These are phyloP conservation scores for Neurospora hispaniola DNA, from an alignment of 495 filamentous ascomycete species.

Conservation along the genomic window DNA sequence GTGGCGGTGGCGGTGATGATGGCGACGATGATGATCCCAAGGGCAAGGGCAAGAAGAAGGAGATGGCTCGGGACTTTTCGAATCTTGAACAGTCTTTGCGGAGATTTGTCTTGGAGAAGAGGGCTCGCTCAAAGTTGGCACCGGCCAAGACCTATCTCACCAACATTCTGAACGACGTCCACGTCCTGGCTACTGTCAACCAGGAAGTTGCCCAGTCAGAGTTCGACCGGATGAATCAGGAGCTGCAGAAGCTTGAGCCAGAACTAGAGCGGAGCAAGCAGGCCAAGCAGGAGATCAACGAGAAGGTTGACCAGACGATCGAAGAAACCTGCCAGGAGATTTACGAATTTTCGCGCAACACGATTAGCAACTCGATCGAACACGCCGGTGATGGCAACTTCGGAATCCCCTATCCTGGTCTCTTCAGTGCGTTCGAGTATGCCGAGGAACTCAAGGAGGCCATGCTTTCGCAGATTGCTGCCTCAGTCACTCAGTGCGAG, in stretches of 20 bases:
- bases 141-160: constrained; percentile 94
- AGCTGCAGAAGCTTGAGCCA: constrained; percentile 74
- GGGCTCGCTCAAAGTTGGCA: constrained; percentile 87
- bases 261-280: constrained; percentile 73
- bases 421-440: constrained; percentile 79
- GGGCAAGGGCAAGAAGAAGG: constrained; percentile 81
- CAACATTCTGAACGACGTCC: constrained; percentile 79
- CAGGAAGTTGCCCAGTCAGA: constrained; percentile 76
- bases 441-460: constrained; percentile 87
- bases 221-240: constrained; percentile 69
- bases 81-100: constrained; percentile 78
- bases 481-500: constrained; percentile 68
- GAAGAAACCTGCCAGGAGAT: constrained; percentile 77
- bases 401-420: constrained; percentile 74
- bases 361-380: constrained; percentile 58
- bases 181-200: constrained; percentile 77
- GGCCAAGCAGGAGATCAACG: constrained; percentile 69
- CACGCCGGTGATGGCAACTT: constrained; percentile 67
- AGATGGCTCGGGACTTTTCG: constrained; percentile 81
- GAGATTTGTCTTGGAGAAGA: constrained; percentile 91
- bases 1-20: constrained; percentile 42
- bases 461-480: constrained; percentile 78
- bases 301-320: constrained; percentile 68
- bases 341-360: constrained; percentile 68
- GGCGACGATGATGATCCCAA: constrained; percentile 57